Evolutionary conservation across 352 stramenopile species (phyloP).

Genomic region (Aphanomyces cochlioides): DNA sequence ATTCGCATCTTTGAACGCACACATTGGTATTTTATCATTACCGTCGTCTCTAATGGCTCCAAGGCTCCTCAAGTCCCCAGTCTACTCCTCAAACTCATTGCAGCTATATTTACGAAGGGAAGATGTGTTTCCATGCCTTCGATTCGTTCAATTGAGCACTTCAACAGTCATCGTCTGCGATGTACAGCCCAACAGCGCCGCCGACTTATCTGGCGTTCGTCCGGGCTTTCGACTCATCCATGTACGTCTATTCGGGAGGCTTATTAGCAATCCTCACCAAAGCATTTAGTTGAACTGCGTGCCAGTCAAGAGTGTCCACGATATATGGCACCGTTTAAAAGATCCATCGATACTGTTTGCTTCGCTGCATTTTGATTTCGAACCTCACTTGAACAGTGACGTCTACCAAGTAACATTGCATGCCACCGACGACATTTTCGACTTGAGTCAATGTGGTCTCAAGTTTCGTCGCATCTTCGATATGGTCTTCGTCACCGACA

Average conservation of each 20-base stretch:
- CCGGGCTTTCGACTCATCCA: slow-evolving; percentile 15
- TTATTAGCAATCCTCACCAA: too few relatives aligned
- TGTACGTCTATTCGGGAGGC: not conserved
- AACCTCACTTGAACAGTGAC: not conserved
- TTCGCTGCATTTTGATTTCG: not conserved
- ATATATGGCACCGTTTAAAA: slow-evolving; percentile 1
- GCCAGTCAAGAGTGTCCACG: slow-evolving; percentile 6
- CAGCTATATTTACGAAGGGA: not conserved
- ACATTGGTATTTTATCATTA: slow-evolving; percentile 14
- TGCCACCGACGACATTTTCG: not conserved
- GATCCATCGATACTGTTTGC: not conserved
- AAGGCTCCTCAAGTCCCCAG: not conserved
- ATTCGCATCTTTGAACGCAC: slow-evolving; percentile 7
- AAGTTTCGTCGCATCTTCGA: slow-evolving; percentile 19
- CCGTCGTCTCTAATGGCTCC: not conserved
- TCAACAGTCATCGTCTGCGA: slow-evolving; percentile 5
- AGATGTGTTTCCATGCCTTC: not conserved
- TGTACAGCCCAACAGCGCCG: slow-evolving; percentile 1
- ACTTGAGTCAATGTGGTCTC: slow-evolving; percentile 15
- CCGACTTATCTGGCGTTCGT: slow-evolving; percentile 5
- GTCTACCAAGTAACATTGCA: slow-evolving; percentile 28
- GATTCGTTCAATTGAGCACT: not conserved
- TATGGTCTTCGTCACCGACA: slow-evolving; percentile 24
- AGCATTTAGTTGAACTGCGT: slow-evolving; percentile 8
- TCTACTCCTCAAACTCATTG: not conserved